These are phyloP conservation scores for Calonectria montana DNA, from an alignment of 2,329 filamentous ascomycete genomes.

Conservation along the genomic window DNA sequence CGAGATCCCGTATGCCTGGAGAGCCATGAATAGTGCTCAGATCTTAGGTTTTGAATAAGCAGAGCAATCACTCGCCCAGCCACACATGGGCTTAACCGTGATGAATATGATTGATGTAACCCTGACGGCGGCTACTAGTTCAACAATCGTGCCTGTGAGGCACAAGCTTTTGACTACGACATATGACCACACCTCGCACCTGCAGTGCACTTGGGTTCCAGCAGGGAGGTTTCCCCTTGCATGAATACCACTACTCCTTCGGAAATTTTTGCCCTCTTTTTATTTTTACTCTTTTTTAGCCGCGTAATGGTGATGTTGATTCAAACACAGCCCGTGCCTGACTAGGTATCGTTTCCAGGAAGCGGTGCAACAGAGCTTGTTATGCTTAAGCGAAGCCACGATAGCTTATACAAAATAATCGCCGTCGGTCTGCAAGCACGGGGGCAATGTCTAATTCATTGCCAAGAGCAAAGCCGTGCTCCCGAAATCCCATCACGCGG, in stretches of 20 bases:
- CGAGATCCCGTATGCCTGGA: not conserved
- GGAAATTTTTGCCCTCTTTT: not conserved
- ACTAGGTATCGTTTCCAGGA: not conserved
- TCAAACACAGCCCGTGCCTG: not conserved
- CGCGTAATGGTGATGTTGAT: not conserved
- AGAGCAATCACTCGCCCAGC: not conserved
- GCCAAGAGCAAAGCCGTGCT: not conserved
- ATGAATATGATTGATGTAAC: not conserved
- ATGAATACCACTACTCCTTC: not conserved
- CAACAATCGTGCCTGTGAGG: not conserved
- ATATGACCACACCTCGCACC: not conserved
- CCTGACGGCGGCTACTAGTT: not conserved
- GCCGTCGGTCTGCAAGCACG: not conserved
- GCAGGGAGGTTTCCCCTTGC: not conserved
- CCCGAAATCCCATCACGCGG: not conserved
- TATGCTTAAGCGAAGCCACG: slow-evolving; percentile 2
- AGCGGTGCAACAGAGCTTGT: not conserved
- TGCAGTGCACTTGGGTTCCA: not conserved
- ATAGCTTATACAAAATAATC: not conserved
- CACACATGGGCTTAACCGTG: not conserved
- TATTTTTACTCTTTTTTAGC: not conserved
- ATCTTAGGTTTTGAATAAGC: not conserved
- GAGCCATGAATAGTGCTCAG: not conserved
- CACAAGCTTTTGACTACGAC: not conserved
- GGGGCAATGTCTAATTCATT: no score